These are phyloP conservation scores for Litchi chinensis DNA, from an alignment of 345 rosid species.

Conservation along the genomic window DNA sequence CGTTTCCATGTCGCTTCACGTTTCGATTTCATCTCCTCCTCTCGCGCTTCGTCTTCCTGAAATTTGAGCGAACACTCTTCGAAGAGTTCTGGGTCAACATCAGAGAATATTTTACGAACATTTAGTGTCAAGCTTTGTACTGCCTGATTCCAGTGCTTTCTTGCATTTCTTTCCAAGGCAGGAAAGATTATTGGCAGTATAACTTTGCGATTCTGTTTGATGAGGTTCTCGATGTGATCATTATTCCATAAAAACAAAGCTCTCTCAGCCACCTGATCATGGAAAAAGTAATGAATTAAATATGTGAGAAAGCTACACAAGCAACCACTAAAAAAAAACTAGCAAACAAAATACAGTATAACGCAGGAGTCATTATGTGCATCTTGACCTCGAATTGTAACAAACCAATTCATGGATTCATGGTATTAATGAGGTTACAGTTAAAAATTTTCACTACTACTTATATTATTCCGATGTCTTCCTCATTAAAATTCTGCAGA, in stretches of 20 bases:
- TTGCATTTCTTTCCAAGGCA: conserved; percentile 68
- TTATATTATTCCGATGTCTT: background rate
- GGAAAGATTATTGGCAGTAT: conserved; percentile 82
- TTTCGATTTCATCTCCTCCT: conserved; percentile 45
- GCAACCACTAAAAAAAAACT: background rate
- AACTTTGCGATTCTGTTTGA: conserved; percentile 67
- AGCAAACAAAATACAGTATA: background rate
- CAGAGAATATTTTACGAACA: conserved; percentile 74
- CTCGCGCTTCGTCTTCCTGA: conserved; percentile 64
- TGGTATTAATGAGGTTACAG: background rate
- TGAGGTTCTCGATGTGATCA: conserved; percentile 80
- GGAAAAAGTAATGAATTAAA: background rate
- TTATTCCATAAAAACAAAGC: conserved; percentile 90
- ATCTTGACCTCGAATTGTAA: background rate
- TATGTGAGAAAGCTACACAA: background rate
- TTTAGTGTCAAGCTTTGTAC: conserved; percentile 78
- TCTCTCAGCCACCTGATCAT: conserved; percentile 76
- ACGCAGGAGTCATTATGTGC: background rate
- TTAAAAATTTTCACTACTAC: background rate
- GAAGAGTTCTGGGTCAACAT: conserved; percentile 68
- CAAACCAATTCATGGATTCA: background rate
- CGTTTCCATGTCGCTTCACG: conserved; percentile 71
- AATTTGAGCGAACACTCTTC: conserved; percentile 68
- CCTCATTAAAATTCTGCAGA: conserved; percentile 2
- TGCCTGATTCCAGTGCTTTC: conserved; percentile 82